Base-by-base conservation (phyloP, 2,329 filamentous ascomycete genomes). In the Alternaria sp. region DNA sequence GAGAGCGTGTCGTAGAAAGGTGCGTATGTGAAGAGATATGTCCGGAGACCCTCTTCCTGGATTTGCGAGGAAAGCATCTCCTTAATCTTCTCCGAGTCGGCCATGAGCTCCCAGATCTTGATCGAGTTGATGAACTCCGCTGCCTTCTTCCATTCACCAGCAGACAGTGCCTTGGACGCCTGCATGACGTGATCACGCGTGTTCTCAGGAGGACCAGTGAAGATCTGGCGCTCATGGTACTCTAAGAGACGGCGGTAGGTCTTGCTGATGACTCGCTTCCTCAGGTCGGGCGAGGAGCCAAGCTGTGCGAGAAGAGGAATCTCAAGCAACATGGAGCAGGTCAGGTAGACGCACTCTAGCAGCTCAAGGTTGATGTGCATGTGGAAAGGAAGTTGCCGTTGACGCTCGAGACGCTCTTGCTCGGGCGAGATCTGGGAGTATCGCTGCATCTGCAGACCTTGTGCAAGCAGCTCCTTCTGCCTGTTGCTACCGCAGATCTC, bases 351-450 rank as follows among this genome's bases (percentile, higher is more conserved):
- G 78, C 96, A 98, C 85, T 99, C 96, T 43, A 99, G 88, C 59
- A 99, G 89, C 82, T 99, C 96, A 56, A 99, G 88, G 86, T 99
- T 99, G 87, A 99, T 99, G 87, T 99, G 96, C 94, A 99, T 97
- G 86, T 99, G 96, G 90, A 99, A 99, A 41, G 96, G 96, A 71
- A 99, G 88, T 84, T 99, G 96, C 75, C 96, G 91, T 84, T 98
- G 95, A 80, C 96, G 93, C 86, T 99, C 96, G 43, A 98, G 88
- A 71, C 95, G 92, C 85, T 99, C 96, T 83, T 99, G 96, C 83
- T 99, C 96, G 18, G 96, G 96, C 37, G 94, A 96, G 66, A 99
- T 96, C 77, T 97, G 94, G 75, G 89, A 95, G 84, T 94, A 99
- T 73, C 96, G 89, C 85, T 99, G 96, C 81, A 99, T 96, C 86